phyloP scores from a whole-genome alignment of 257 asterid species.

The Solanum rostratum region DNA sequence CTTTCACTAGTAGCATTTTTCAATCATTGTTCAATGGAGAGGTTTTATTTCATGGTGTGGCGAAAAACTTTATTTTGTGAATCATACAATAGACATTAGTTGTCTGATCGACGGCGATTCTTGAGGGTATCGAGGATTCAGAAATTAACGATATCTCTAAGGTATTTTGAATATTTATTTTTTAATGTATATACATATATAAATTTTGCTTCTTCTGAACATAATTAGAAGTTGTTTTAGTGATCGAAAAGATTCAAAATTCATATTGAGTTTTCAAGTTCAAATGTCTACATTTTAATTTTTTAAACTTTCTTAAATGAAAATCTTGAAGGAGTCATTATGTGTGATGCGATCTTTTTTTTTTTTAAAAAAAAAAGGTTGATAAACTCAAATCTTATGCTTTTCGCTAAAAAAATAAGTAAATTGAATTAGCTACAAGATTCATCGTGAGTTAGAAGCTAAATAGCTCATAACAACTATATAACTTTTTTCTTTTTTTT shows the following conservation, averaged over 20 bases:
- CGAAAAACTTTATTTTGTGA: neutral
- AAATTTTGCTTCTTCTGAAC: neutral
- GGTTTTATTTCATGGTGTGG: neutral
- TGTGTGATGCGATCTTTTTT: neutral
- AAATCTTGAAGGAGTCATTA: too few relatives aligned
- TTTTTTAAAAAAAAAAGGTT: neutral
- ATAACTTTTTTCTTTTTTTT: neutral
- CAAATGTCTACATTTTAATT: too few relatives aligned
- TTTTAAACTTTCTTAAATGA: too few relatives aligned
- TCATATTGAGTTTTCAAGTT: too few relatives aligned
- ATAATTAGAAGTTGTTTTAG: too few relatives aligned
- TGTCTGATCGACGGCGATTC: accelerated
- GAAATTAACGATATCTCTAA: too few relatives aligned
- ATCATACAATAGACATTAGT: neutral
- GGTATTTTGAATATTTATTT: too few relatives aligned
- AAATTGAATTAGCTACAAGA: neutral
- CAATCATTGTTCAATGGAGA: conserved; percentile 14
- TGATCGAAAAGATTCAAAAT: too few relatives aligned
- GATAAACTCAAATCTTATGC: neutral
- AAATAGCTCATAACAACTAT: neutral
- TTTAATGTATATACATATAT: too few relatives aligned
- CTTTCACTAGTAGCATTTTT: conserved; percentile 8
- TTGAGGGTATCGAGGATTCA: neutral
- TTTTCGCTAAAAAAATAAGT: neutral
- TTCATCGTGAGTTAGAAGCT: accelerated